Conservation (phyloP, 345 rosid species). For the Angophora floribunda region DNA sequence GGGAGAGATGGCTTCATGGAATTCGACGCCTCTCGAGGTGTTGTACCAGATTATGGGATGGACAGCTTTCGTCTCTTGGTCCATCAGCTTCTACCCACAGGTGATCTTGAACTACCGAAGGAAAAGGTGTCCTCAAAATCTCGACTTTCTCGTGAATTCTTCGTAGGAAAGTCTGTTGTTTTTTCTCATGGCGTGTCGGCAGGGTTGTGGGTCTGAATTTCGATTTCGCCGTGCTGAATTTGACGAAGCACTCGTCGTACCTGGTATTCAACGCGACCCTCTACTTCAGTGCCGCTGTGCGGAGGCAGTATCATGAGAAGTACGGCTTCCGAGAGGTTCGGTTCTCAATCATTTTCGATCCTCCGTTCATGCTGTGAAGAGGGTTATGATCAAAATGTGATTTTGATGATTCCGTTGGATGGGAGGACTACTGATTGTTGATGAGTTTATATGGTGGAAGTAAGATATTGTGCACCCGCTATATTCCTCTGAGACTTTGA, state of each 20-base stretch:
- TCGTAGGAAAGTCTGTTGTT: not conserved
- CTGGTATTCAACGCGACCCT: constrained; percentile 81
- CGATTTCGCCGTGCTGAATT: constrained; percentile 79
- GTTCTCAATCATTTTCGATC: not conserved
- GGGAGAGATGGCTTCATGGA: constrained; percentile 63
- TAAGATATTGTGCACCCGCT: not conserved
- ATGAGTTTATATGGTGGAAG: not conserved
- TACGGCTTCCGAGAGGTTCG: constrained; percentile 50
- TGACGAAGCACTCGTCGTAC: constrained; percentile 92
- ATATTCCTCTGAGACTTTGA: not conserved
- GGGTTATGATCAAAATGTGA: not conserved
- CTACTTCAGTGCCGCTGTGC: constrained; percentile 73
- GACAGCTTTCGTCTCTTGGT: constrained; percentile 77
- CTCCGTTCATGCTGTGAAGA: not conserved
- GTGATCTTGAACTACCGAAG: constrained; percentile 70
- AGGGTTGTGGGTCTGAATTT: constrained; percentile 94
- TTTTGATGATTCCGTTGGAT: not conserved
- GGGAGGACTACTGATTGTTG: not conserved
- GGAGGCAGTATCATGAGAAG: constrained; percentile 65
- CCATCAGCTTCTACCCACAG: constrained; percentile 86
- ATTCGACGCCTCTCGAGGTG: constrained; percentile 64
- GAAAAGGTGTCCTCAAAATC: constrained; percentile 25
- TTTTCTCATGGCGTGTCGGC: not conserved
- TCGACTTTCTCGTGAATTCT: not conserved
- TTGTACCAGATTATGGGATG: constrained; percentile 62